These are phyloP conservation scores for Huntiella abstrusa DNA, from an alignment of 2,329 filamentous ascomycete genomes.

Conservation along the genomic window DNA sequence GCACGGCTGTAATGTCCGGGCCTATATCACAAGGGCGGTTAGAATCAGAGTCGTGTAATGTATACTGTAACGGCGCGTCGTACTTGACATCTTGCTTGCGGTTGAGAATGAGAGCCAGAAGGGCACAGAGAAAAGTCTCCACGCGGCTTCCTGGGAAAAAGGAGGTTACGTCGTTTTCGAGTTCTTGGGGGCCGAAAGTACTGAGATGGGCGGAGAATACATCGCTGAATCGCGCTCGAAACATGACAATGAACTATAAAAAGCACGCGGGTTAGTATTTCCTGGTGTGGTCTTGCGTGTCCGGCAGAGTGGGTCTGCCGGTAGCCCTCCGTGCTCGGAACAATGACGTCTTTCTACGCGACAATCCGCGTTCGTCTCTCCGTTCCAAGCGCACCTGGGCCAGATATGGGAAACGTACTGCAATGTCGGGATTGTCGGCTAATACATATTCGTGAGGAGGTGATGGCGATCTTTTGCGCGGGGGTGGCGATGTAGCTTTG, in stretches of 20 bases:
- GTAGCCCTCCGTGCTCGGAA: neutral
- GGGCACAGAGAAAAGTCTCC: conserved; percentile 73
- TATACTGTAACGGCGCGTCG: conserved; percentile 19
- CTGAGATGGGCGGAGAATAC: conserved; percentile 72
- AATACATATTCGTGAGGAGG: conserved; percentile 80
- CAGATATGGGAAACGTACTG: conserved; percentile 41
- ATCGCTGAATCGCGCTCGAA: conserved; percentile 80
- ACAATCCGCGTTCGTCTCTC: conserved; percentile 28
- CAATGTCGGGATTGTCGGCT: conserved; percentile 79
- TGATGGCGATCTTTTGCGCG: conserved; percentile 66
- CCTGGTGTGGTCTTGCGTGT: no score
- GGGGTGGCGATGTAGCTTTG: conserved; percentile 42
- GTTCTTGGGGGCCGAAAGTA: conserved; percentile 86
- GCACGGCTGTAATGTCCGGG: conserved; percentile 83
- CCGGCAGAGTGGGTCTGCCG: no score
- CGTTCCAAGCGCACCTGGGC: no score
- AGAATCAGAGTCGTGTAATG: no score
- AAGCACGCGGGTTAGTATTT: neutral
- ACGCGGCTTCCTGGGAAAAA: conserved; percentile 62
- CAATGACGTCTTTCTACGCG: conserved; percentile 25
- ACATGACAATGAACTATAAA: conserved; percentile 87
- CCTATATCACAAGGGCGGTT: conserved; percentile 28
- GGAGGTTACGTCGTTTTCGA: conserved; percentile 72
- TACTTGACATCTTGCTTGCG: conserved; percentile 98
- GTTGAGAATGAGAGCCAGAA: conserved; percentile 77